Conservation (phyloP, 768 basidiomycete genomes). For the Cystobasidium onofrii region DNA sequence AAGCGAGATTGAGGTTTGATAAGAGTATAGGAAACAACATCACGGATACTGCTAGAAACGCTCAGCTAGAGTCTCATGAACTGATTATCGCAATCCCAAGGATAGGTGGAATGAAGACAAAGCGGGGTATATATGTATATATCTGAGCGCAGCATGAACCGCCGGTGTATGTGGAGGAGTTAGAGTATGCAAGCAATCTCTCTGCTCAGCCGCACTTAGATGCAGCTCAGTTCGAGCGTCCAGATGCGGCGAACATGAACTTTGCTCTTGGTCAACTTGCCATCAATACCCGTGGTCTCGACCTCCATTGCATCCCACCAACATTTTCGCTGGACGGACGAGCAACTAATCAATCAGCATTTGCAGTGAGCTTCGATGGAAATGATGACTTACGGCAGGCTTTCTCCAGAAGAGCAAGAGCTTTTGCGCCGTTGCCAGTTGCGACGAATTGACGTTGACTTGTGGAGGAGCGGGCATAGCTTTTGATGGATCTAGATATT, state of each 20-base stretch:
- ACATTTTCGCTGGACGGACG: conserved; percentile 71
- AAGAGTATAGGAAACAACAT: not conserved
- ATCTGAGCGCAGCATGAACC: too few relatives aligned
- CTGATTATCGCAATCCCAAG: too few relatives aligned
- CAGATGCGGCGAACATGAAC: conserved; percentile 96
- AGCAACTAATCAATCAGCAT: conserved; percentile 5
- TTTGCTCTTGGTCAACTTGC: conserved; percentile 58
- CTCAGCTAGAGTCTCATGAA: too few relatives aligned
- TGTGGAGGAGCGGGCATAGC: conserved; percentile 44
- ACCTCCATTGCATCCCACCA: conserved; percentile 98
- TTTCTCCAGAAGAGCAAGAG: conserved; percentile 96
- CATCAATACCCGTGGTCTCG: conserved; percentile 53
- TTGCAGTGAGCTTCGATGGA: not conserved
- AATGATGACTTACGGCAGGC: conserved; percentile 69
- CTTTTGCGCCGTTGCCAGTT: conserved; percentile 98
- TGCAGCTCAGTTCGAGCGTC: conserved; percentile 64
- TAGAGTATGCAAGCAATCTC: too few relatives aligned
- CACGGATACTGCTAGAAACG: not conserved
- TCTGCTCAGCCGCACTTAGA: not conserved
- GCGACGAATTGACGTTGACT: conserved; percentile 75
- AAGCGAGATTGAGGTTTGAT: not conserved
- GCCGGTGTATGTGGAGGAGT: too few relatives aligned
- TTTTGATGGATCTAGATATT: not conserved
- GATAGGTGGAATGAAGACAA: too few relatives aligned
- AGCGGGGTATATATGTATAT: too few relatives aligned